Base-by-base conservation (phyloP, 2,329 filamentous ascomycete genomes). In the Herpotrichia juniperi region DNA sequence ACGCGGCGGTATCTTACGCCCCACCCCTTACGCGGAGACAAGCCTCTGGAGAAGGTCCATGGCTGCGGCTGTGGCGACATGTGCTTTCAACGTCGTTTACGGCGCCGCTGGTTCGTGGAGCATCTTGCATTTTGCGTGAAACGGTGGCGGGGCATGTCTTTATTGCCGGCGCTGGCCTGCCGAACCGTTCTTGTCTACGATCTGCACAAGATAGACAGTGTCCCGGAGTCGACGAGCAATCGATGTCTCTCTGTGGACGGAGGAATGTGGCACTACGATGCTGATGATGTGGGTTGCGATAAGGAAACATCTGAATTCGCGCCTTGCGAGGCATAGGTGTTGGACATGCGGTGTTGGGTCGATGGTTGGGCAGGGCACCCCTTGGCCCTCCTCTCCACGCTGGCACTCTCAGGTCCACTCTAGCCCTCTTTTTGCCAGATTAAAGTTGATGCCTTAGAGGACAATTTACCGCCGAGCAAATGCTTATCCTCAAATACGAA, bases 51-150 rank as follows among this genome's bases (percentile, higher is more conserved):
- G 12, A 28, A 17, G 16, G 11, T 19, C 26, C 11, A 30, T 32
- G 28, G 26, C 43, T 34, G 32, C 43, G 43, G 42, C 43, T 34
- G 43, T 46, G 43, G 43, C 43, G 26, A 34, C 28, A 44, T 16
- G 26, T 28, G 26, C 26, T 28, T 28, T 12, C 7, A 28, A 12
- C 26, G 12, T 12, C 7, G 26, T 12, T 7, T 7, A 28, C 26
- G 26, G 26, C 26, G 26, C 12, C 26, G 26, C 26, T 28, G 26
- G 26, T 28, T 28, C 26, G 26, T 12, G n/a, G n/a, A n/a, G n/a
- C n/a, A n/a, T n/a, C n/a, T n/a, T 28, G 26, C 12, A 6, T 6
- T 44, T 16, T 46, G 16, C 19, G 11, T 40, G 37, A 40, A 40
- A 40, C 37, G 37, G 37, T 40, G 37, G 37, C 37, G 26, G 26